Conservation (phyloP, 306 rosid genomes). For the Lupinus albus region DNA sequence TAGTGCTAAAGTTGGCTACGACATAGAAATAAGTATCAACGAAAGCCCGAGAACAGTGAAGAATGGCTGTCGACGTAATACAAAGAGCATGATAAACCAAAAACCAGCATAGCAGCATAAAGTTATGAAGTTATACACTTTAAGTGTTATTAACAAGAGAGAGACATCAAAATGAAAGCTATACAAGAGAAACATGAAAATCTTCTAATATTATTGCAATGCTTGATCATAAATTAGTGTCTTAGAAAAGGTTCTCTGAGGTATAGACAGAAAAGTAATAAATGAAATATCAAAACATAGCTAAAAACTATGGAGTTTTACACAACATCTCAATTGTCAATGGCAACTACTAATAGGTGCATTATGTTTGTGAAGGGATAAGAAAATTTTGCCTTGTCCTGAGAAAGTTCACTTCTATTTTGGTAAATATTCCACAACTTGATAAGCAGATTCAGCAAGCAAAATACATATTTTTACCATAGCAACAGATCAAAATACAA, state of each 20-base stretch:
- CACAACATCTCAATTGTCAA: not conserved
- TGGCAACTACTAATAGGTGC: not conserved
- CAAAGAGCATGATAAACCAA: slow-evolving; percentile 1
- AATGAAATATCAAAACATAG: not conserved
- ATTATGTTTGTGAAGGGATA: not conserved
- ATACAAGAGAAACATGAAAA: not conserved
- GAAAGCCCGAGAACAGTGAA: not conserved
- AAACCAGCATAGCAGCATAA: slow-evolving; percentile 7
- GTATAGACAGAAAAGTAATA: not conserved
- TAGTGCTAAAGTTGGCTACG: not conserved
- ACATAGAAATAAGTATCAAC: not conserved
- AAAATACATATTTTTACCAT: not conserved
- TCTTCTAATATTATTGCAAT: slow-evolving; percentile 16
- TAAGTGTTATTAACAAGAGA: not conserved
- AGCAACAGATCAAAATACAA: not conserved
- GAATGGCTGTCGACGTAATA: not conserved
- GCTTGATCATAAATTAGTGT: not conserved
- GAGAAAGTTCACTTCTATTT: not conserved
- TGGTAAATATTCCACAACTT: not conserved
- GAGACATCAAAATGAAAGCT: slow-evolving; percentile 9
- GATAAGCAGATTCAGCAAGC: not conserved
- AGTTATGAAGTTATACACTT: not conserved
- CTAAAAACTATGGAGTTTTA: not conserved
- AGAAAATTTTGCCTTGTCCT: not conserved
- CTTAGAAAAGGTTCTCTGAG: not conserved